Base-by-base conservation (phyloP, 2,329 filamentous ascomycete genomes). In the Tothia fuscella region DNA sequence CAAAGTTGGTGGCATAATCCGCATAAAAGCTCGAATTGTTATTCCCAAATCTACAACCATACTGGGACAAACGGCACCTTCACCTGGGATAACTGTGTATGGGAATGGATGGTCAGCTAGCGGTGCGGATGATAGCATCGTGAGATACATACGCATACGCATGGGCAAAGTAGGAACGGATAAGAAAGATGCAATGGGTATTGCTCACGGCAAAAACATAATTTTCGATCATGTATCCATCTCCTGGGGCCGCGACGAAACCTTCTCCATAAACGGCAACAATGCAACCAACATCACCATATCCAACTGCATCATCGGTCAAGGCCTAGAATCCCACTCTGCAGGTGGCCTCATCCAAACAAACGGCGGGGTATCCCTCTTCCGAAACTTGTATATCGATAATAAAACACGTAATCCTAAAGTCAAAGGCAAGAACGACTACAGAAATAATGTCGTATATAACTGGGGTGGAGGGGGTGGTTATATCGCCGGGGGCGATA, bases 391-490 rank as follows among this genome's bases (percentile, higher is more conserved):
- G 24, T 75, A 72, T 51, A 68, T 73, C 42, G 70, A 73, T 46
- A 74, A 71, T 48, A 72, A 75, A 51, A 75, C 70, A 7, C 62
- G 71, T 2, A 72, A 74, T 45, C 70, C 71, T 1, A 73, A 73
- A 46, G 68, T 72, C 37, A 75, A 75, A 51, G 70, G 69, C 1
- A 63, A 68, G 3, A 74, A 73, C 19, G 70, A 74, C 48, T 74
- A 72, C 44, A 60, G 58, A 32, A 63, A 65, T 45, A 61, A 68
- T 49, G 62, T 74, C 3, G 50, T 75, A 3, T 75, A 74, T 50
- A 75, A 75, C 51, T 75, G 69, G 63, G 70, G 70, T 7, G 70
- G 69, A 9, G 68, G 70, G 1, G 70, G 68, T 4, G 71, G 65
- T 3, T 75, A 74, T 41, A 74, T 72, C 39, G 69, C 69, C 5